Evolutionary conservation across 1,284 basidiomycete species (phyloP).

Genomic region (Athelia psychrophila): DNA sequence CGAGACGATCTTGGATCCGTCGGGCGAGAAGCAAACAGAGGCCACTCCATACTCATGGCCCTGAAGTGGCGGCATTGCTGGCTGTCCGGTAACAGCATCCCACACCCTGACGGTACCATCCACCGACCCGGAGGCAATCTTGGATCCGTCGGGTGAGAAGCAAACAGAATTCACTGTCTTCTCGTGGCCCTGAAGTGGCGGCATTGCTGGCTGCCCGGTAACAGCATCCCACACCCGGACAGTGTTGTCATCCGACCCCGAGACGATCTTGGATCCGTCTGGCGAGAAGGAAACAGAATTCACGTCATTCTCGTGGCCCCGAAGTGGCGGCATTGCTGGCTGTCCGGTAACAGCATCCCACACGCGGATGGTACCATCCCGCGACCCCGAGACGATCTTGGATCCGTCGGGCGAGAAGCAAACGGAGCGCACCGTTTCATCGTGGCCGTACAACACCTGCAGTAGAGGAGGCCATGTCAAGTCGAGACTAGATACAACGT

Average conservation of each 20-base stretch:
- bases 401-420: conserved; percentile 9
- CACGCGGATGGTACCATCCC: conserved; percentile 11
- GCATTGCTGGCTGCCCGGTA: background rate
- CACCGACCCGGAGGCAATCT: background rate
- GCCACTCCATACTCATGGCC: conserved; percentile 8
- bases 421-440: background rate
- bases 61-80: background rate
- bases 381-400: conserved; percentile 10
- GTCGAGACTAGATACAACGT: background rate
- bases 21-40: conserved; percentile 14
- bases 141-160: conserved; percentile 1
- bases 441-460: background rate
- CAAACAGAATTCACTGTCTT: background rate
- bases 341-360: conserved; percentile 10
- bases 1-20: conserved; percentile 9
- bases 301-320: background rate
- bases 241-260: background rate
- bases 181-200: background rate
- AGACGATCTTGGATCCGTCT: background rate
- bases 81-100: background rate
- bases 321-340: background rate
- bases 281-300: background rate
- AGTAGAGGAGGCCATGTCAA: background rate
- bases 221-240: background rate
- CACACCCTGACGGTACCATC: background rate